Percentiles rank a stretch among this genome's conserved stretches.
Evolutionary conservation across 2,329 filamentous ascomycete species (phyloP).

Genomic region (Hypoxylon sp.): DNA sequence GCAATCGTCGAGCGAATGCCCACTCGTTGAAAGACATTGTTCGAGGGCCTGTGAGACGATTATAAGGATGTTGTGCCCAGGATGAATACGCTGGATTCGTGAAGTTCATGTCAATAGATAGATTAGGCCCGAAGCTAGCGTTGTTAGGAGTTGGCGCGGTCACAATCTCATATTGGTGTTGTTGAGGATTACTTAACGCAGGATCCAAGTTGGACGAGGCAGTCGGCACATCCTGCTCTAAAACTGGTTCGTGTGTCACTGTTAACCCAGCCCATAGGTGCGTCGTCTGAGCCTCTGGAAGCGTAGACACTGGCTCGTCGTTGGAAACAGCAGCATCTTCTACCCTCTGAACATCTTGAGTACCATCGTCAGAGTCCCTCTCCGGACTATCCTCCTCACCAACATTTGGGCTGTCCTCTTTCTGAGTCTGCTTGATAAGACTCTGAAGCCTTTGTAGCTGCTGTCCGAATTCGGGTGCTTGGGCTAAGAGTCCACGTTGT

Average conservation of each 20-base stretch:
- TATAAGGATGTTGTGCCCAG: conserved; percentile 54
- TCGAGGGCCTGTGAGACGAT: conserved; percentile 60
- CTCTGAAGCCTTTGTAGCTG: conserved; percentile 73
- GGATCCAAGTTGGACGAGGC: conserved; percentile 16
- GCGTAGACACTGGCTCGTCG: conserved; percentile 8
- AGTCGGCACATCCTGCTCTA: conserved; percentile 7
- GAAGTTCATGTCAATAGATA: conserved; percentile 48
- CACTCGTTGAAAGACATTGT: conserved; percentile 75
- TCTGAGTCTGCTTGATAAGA: conserved; percentile 64
- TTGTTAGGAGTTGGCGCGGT: conserved; percentile 67
- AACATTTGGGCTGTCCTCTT: conserved; percentile 55
- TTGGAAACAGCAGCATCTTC: conserved; percentile 1
- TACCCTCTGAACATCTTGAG: conserved; percentile 35
- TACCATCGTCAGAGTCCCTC: conserved; percentile 39
- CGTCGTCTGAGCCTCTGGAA: conserved; percentile 31
- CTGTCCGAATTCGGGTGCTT: conserved; percentile 69
- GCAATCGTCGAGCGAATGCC: conserved; percentile 79
- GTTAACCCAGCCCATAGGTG: conserved; percentile 25
- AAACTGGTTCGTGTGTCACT: conserved; percentile 34
- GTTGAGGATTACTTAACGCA: conserved; percentile 27
- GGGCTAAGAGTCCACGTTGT: conserved; percentile 69
- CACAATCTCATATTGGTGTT: conserved; percentile 62
- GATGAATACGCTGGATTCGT: conserved; percentile 48
- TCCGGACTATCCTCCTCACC: conserved; percentile 45
- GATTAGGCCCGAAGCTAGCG: conserved; percentile 66